Percentiles rank a stretch among this genome's conserved stretches.
phyloP scores from a whole-genome alignment of 2,329 filamentous ascomycete genomes.

The Pseudogymnoascus sp. region DNA sequence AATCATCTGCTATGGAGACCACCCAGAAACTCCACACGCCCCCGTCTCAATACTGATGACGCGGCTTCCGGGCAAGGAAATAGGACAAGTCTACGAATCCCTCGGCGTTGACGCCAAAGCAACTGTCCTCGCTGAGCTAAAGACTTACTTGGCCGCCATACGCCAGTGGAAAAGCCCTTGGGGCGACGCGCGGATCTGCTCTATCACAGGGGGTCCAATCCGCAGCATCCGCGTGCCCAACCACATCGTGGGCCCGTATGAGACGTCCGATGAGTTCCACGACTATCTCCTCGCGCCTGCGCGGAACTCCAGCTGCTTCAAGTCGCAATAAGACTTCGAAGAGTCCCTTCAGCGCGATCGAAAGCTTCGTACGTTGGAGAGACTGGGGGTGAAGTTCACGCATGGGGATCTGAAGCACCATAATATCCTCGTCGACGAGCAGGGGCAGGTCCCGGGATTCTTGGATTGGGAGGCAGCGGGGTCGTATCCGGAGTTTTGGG shows the following conservation, averaged over 20 bases:
- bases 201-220: conserved; percentile 19
- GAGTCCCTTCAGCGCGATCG: conserved; percentile 12
- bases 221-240: conserved; percentile 19
- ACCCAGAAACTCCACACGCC: conserved; percentile 26
- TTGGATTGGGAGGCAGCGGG: conserved; percentile 43
- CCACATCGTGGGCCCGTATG: conserved; percentile 17
- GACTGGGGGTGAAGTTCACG: conserved; percentile 33
- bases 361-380: conserved; percentile 16
- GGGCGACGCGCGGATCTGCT: conserved; percentile 17
- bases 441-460: conserved; percentile 35
- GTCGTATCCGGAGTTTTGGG: conserved; percentile 40
- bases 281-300: conserved; percentile 18
- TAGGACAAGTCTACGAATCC: conserved; percentile 27
- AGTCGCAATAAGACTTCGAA: conserved; percentile 14
- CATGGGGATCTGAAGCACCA: conserved; percentile 43
- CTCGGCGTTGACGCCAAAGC: conserved; percentile 27
- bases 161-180: conserved; percentile 29
- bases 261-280: conserved; percentile 19
- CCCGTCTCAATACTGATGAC: conserved; percentile 37
- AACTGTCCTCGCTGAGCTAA: conserved; percentile 31
- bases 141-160: conserved; percentile 30
- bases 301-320: conserved; percentile 5
- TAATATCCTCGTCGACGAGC: conserved; percentile 37
- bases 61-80: conserved; percentile 30
- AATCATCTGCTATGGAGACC: conserved; percentile 31